Percentiles rank a stretch among this genome's conserved stretches.
These are phyloP conservation scores for Wickerhamomyces strasburgensis DNA, from an alignment of 805 yeast genomes.

Conservation along the genomic window DNA sequence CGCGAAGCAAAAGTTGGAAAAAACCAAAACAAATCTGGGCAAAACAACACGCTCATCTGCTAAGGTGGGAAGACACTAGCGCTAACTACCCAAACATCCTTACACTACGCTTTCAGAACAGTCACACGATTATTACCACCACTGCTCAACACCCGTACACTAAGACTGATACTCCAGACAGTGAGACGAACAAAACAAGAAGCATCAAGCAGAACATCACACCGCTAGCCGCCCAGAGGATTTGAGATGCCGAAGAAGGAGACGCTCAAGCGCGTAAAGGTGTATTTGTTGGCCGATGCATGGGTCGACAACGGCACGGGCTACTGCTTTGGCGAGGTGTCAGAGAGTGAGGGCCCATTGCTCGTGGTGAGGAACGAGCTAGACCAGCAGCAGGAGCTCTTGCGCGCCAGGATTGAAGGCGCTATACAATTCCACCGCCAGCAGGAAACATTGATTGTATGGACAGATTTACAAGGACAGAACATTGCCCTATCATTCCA, in stretches of 20 bases:
- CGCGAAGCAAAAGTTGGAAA: too few relatives aligned
- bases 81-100: too few relatives aligned
- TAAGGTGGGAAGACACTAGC: too few relatives aligned
- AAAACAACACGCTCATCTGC: too few relatives aligned
- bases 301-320: conserved; percentile 97
- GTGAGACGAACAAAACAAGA: too few relatives aligned
- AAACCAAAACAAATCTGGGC: too few relatives aligned
- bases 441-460: conserved; percentile 88
- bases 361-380: conserved; percentile 72
- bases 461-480: conserved; percentile 72
- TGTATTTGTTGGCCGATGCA: conserved; percentile 75
- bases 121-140: too few relatives aligned
- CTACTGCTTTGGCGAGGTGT: conserved; percentile 68
- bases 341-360: conserved; percentile 39
- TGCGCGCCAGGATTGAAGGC: conserved; percentile 67
- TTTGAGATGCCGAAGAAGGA: conserved; percentile 7
- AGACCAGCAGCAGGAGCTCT: conserved; percentile 49
- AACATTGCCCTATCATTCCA: conserved; percentile 90
- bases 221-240: too few relatives aligned
- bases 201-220: too few relatives aligned
- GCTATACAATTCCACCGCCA: conserved; percentile 84
- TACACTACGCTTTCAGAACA: too few relatives aligned
- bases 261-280: conserved; percentile 77
- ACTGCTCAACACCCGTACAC: too few relatives aligned
- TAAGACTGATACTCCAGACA: too few relatives aligned